Percentiles rank a stretch among this genome's conserved stretches.
Evolutionary conservation across 148 eudicot genomes (phyloP).

Genomic region (Chenopodium formosanum): DNA sequence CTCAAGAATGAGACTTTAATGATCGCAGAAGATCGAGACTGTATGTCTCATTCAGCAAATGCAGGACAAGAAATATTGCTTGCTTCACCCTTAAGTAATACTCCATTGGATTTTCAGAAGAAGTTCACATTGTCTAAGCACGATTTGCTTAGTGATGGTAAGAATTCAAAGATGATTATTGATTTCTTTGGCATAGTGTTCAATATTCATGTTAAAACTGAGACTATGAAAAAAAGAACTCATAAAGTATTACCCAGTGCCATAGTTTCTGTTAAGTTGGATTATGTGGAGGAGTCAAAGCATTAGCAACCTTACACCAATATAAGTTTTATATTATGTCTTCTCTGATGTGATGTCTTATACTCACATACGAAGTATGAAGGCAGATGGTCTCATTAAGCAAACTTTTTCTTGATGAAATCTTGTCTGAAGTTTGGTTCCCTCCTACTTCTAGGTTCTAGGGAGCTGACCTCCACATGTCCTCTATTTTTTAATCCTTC

Average conservation of each 20-base stretch:
- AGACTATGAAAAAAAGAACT: neutral
- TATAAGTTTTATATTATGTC: neutral
- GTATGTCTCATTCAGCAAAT: conserved; percentile 21
- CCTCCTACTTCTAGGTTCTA: neutral
- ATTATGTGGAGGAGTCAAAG: neutral
- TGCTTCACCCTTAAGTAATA: conserved; percentile 32
- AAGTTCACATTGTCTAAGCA: conserved; percentile 65
- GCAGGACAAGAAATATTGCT: conserved; percentile 31
- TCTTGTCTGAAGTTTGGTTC: neutral
- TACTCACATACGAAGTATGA: too few relatives aligned
- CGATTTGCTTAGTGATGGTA: conserved; percentile 43
- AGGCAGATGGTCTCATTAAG: neutral
- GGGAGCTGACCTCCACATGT: neutral
- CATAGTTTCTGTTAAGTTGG: neutral
- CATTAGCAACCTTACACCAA: neutral
- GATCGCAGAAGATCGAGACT: conserved; percentile 31
- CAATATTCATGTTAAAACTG: neutral
- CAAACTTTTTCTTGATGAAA: neutral
- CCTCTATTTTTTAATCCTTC: neutral
- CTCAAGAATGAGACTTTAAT: conserved; percentile 74
- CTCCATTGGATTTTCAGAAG: conserved; percentile 70
- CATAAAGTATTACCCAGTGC: neutral
- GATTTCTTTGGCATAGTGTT: neutral
- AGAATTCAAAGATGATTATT: neutral
- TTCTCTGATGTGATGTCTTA: neutral